These are phyloP conservation scores for Leptographium galeiforme DNA, from an alignment of 2,329 filamentous ascomycete genomes.

Conservation along the genomic window DNA sequence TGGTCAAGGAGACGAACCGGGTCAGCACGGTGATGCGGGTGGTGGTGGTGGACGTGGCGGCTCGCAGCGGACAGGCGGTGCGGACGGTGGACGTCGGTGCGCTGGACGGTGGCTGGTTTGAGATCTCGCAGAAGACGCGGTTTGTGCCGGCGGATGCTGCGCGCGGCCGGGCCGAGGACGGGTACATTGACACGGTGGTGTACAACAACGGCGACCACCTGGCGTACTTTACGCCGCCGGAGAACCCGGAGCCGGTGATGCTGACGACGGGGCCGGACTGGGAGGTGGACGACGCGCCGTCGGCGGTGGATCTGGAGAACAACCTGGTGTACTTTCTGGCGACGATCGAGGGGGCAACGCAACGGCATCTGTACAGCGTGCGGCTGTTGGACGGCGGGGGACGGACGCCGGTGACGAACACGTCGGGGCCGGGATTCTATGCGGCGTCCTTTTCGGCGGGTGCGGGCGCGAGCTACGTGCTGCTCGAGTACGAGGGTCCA, in stretches of 20 bases:
- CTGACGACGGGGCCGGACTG: conserved; percentile 70
- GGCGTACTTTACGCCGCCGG: conserved; percentile 81
- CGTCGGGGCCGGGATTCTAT: conserved; percentile 63
- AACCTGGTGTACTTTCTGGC: conserved; percentile 86
- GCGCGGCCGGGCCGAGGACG: conserved; percentile 66
- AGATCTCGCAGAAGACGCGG: conserved; percentile 73
- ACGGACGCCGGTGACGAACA: conserved; percentile 55
- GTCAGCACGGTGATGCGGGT: conserved; percentile 87
- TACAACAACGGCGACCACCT: conserved; percentile 80
- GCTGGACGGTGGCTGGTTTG: conserved; percentile 95
- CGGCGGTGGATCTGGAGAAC: conserved; percentile 68
- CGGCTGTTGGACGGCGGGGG: conserved; percentile 66
- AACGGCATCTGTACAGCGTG: conserved; percentile 86
- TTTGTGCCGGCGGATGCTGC: conserved; percentile 74
- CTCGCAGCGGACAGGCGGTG: conserved; percentile 63
- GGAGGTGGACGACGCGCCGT: conserved; percentile 81
- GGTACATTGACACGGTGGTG: conserved; percentile 86
- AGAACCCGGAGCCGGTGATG: conserved; percentile 68
- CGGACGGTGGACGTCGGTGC: conserved; percentile 65
- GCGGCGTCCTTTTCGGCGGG: conserved; percentile 70
- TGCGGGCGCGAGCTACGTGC: conserved; percentile 63
- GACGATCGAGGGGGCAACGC: conserved; percentile 75
- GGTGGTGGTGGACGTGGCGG: conserved; percentile 66
- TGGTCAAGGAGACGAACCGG: conserved; percentile 86
- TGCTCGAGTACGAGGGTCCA: conserved; percentile 77